phyloP scores from a whole-genome alignment of 495 filamentous ascomycete species.

The Aspergillus wentii region DNA sequence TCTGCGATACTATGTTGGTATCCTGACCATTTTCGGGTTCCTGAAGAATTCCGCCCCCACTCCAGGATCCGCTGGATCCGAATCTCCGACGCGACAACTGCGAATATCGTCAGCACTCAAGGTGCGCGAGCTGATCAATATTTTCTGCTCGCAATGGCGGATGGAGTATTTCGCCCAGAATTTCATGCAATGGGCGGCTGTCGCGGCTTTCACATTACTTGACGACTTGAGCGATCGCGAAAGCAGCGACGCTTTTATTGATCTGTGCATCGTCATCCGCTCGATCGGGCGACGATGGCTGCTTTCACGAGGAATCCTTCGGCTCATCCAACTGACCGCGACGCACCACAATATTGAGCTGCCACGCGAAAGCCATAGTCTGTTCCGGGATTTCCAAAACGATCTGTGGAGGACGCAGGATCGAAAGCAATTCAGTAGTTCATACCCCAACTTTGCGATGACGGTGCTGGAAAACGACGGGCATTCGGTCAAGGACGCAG shows the following conservation, averaged over 20 bases:
- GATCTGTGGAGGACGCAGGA: constrained; percentile 6
- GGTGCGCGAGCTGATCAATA: constrained; percentile 5
- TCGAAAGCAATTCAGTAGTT: constrained; percentile 11
- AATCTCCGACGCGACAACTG: not conserved
- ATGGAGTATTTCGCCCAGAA: constrained; percentile 9
- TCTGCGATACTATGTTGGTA: constrained; percentile 5
- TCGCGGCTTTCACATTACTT: constrained; percentile 13
- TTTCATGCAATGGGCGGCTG: constrained; percentile 8
- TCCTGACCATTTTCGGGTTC: constrained; percentile 8
- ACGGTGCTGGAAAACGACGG: not conserved
- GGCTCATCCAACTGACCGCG: constrained; percentile 14
- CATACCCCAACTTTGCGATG: constrained; percentile 13
- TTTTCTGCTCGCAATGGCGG: constrained; percentile 8
- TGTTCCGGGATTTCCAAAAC: constrained; percentile 14
- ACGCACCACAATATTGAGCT: constrained; percentile 4
- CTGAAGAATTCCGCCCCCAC: not conserved
- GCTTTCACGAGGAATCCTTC: constrained; percentile 15
- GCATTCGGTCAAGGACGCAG: constrained; percentile 3
- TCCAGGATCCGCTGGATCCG: not conserved
- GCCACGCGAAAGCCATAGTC: constrained; percentile 4
- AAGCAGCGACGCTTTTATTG: constrained; percentile 10
- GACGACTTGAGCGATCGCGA: constrained; percentile 10
- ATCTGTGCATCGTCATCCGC: constrained; percentile 7
- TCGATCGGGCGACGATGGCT: constrained; percentile 15
- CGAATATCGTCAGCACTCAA: constrained; percentile 3